A percentile compares a stretch with the other conserved stretches of the same genome.
Evolutionary conservation across 2,329 filamentous ascomycete species (phyloP).

Genomic region (Botryotinia calthae): DNA sequence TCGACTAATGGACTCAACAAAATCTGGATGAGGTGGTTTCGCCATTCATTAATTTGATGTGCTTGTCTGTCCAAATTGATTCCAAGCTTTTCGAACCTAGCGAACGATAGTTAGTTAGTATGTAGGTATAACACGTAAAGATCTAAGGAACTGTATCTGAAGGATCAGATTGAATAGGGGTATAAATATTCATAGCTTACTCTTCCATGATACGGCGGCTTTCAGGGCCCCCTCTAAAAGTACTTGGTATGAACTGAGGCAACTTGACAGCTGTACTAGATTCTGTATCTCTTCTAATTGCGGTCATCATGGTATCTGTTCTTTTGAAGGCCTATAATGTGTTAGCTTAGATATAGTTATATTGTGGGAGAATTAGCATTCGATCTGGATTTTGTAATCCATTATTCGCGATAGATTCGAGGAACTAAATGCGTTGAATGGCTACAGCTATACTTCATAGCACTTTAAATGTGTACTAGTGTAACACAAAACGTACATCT

Average conservation of each 20-base stretch:
- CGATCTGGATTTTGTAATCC: neutral
- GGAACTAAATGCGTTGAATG: neutral
- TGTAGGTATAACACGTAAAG: neutral
- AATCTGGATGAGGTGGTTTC: slow-evolving; percentile 68
- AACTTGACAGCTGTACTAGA: slow-evolving; percentile 60
- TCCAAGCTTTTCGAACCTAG: slow-evolving; percentile 71
- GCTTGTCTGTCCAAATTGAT: slow-evolving; percentile 70
- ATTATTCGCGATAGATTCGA: neutral
- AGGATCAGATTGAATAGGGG: neutral
- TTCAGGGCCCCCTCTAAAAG: slow-evolving; percentile 48
- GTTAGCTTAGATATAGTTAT: neutral
- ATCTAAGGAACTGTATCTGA: neutral
- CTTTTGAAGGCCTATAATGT: slow-evolving; percentile 40
- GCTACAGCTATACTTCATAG: slow-evolving; percentile 35
- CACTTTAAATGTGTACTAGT: neutral
- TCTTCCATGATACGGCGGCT: slow-evolving; percentile 13
- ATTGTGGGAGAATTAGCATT: neutral
- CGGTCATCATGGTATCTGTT: slow-evolving; percentile 62
- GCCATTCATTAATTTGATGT: slow-evolving; percentile 69
- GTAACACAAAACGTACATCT: slow-evolving; percentile 39
- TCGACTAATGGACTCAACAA: slow-evolving; percentile 77
- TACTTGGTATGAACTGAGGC: slow-evolving; percentile 54
- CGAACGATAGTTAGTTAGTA: neutral
- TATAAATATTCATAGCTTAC: neutral
- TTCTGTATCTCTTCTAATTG: slow-evolving; percentile 53